Evolutionary conservation across 2,329 filamentous ascomycete genomes (phyloP).

Genomic region (Annulohypoxylon truncatum): DNA sequence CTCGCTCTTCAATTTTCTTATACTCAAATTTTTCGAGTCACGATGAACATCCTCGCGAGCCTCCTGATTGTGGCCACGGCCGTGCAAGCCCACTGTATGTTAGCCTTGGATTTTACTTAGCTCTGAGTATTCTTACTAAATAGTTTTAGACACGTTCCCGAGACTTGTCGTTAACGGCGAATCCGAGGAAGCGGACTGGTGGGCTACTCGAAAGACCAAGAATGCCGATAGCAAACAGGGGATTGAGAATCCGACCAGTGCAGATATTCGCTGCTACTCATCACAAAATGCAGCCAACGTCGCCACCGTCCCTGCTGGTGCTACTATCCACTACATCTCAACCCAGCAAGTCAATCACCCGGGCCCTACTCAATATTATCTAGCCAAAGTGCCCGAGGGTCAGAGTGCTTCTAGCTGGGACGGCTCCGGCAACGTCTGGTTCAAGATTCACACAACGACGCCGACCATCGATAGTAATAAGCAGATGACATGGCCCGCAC

Average conservation of each 20-base stretch:
- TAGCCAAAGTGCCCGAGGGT: conserved; percentile 53
- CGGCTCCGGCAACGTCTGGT: conserved; percentile 54
- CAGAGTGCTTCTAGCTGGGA: conserved; percentile 51
- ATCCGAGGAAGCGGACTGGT: conserved; percentile 51
- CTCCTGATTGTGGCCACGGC: conserved; percentile 40
- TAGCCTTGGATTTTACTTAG: neutral
- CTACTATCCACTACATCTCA: conserved; percentile 51
- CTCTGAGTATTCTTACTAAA: neutral
- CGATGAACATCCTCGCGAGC: conserved; percentile 39
- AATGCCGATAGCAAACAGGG: conserved; percentile 52
- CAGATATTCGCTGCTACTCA: conserved; percentile 54
- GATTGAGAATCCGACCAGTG: conserved; percentile 48
- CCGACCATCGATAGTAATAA: conserved; percentile 60
- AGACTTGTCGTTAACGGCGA: conserved; percentile 51
- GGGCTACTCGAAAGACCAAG: conserved; percentile 52
- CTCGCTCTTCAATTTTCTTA: neutral
- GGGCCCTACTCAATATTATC: conserved; percentile 56
- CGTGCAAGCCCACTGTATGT: conserved; percentile 44
- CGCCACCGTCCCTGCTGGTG: conserved; percentile 48
- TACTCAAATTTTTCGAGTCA: conserved; percentile 7
- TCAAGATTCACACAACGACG: conserved; percentile 54
- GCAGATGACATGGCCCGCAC: conserved; percentile 56
- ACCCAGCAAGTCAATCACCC: conserved; percentile 54
- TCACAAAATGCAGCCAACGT: conserved; percentile 48
- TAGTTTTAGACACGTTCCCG: conserved; percentile 52